These are phyloP conservation scores for Dryas octopetala DNA, from an alignment of 306 rosid species.

Conservation along the genomic window DNA sequence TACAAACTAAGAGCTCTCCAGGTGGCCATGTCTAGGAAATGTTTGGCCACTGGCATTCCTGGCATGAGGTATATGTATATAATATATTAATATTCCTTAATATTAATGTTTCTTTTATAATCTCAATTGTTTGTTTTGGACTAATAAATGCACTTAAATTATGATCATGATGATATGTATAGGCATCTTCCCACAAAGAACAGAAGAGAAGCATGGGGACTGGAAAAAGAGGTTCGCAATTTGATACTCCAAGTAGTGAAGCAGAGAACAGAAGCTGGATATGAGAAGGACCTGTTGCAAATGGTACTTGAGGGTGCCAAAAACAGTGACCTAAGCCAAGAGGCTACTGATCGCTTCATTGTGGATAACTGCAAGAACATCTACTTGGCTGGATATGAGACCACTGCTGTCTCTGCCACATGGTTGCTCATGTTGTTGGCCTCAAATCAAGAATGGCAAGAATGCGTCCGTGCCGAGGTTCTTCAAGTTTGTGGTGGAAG, in stretches of 20 bases:
- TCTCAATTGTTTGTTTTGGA: too few relatives aligned
- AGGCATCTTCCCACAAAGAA: conserved; percentile 51
- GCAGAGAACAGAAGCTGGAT: background rate
- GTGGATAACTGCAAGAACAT: conserved; percentile 41
- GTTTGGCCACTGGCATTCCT: background rate
- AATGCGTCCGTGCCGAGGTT: conserved; percentile 41
- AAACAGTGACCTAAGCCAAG: conserved; percentile 26
- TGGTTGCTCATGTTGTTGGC: conserved; percentile 53
- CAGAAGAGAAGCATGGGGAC: conserved; percentile 46
- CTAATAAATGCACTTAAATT: too few relatives aligned
- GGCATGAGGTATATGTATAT: background rate
- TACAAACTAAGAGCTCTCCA: conserved; percentile 17
- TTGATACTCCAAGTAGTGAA: conserved; percentile 32
- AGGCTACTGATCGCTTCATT: conserved; percentile 26
- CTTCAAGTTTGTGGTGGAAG: conserved; percentile 29
- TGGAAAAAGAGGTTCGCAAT: conserved; percentile 42
- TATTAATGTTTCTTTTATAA: too few relatives aligned
- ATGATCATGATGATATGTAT: background rate
- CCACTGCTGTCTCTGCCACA: conserved; percentile 41
- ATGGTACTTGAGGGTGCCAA: conserved; percentile 36
- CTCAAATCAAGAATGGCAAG: conserved; percentile 47
- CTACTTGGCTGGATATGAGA: conserved; percentile 43
- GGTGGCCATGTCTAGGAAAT: conserved; percentile 22
- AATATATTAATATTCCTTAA: too few relatives aligned
- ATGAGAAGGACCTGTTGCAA: conserved; percentile 37